phyloP scores from a whole-genome alignment of 768 basidiomycete genomes.

The Serendipita sp. region DNA sequence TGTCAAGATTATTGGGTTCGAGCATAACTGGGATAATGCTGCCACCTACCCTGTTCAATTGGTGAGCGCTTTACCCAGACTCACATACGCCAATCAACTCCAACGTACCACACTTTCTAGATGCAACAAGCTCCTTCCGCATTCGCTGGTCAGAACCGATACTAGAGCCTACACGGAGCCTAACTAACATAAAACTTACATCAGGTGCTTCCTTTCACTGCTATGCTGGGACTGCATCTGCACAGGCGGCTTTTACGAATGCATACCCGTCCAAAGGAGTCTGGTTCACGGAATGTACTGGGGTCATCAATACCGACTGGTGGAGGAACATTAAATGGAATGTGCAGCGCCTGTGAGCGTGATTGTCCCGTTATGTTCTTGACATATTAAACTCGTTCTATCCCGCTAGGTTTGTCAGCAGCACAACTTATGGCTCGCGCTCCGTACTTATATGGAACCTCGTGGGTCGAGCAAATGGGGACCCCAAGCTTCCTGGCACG shows the following conservation, averaged over 20 bases:
- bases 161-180: slow-evolving; percentile 36
- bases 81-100: background rate
- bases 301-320: slow-evolving; percentile 54
- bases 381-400: background rate
- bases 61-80: slow-evolving; percentile 19
- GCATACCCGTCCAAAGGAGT: slow-evolving; percentile 43
- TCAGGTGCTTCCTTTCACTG: slow-evolving; percentile 48
- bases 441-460: slow-evolving; percentile 62
- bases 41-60: slow-evolving; percentile 43
- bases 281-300: slow-evolving; percentile 47
- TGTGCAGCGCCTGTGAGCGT: slow-evolving; percentile 45
- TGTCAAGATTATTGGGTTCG: slow-evolving; percentile 49
- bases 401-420: slow-evolving; percentile 12
- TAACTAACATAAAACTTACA: slow-evolving; percentile 12
- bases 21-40: slow-evolving; percentile 64
- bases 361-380: background rate
- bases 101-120: slow-evolving; percentile 4
- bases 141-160: slow-evolving; percentile 8
- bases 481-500: slow-evolving; percentile 50
- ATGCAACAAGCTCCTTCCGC: slow-evolving; percentile 10
- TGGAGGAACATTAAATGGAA: slow-evolving; percentile 75
- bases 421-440: slow-evolving; percentile 13
- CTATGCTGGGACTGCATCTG: slow-evolving; percentile 37
- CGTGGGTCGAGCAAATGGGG: slow-evolving; percentile 43
- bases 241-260: slow-evolving; percentile 41